A percentile compares a stretch with the other conserved stretches of the same genome.
Evolutionary conservation across 2,329 filamentous ascomycete genomes (phyloP).

Genomic region (Penicillium sp.): DNA sequence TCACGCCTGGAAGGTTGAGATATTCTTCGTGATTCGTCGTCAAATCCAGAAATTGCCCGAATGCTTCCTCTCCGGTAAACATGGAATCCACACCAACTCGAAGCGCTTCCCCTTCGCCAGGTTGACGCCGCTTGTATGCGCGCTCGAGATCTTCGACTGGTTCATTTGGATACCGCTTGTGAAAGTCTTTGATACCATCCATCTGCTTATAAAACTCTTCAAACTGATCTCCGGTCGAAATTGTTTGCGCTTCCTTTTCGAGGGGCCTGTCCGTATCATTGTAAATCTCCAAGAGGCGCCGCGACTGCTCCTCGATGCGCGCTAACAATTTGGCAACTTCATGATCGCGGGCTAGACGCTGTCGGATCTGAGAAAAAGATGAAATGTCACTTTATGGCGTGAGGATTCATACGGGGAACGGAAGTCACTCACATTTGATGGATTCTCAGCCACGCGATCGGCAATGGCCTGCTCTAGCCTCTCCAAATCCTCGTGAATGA

Average conservation of each 20-base stretch:
- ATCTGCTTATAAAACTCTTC: constrained; percentile 90
- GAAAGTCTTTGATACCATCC: constrained; percentile 79
- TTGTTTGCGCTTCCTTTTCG: constrained; percentile 78
- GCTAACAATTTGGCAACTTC: constrained; percentile 84
- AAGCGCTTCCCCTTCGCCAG: constrained; percentile 65
- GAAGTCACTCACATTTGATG: constrained; percentile 70
- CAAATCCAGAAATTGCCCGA: constrained; percentile 89
- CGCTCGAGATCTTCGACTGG: constrained; percentile 93
- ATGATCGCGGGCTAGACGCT: constrained; percentile 87
- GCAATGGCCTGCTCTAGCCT: constrained; percentile 91
- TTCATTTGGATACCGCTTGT: constrained; percentile 89
- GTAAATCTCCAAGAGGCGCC: constrained; percentile 80
- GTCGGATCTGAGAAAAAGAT: constrained; percentile 70
- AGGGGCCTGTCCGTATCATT: constrained; percentile 73
- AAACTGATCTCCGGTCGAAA: constrained; percentile 83
- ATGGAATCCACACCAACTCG: constrained; percentile 79
- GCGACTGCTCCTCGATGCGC: constrained; percentile 84
- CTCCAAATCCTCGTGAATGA: constrained; percentile 94
- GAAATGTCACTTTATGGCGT: constrained; percentile 23
- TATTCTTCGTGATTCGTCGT: constrained; percentile 83
- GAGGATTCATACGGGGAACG: constrained; percentile 4
- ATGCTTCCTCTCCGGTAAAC: constrained; percentile 95
- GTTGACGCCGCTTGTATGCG: constrained; percentile 76
- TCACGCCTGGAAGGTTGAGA: constrained; percentile 84
- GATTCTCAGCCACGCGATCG: constrained; percentile 85